Evolutionary conservation across 495 filamentous ascomycete genomes (phyloP).

Genomic region (Trichodelitschia bisporula): DNA sequence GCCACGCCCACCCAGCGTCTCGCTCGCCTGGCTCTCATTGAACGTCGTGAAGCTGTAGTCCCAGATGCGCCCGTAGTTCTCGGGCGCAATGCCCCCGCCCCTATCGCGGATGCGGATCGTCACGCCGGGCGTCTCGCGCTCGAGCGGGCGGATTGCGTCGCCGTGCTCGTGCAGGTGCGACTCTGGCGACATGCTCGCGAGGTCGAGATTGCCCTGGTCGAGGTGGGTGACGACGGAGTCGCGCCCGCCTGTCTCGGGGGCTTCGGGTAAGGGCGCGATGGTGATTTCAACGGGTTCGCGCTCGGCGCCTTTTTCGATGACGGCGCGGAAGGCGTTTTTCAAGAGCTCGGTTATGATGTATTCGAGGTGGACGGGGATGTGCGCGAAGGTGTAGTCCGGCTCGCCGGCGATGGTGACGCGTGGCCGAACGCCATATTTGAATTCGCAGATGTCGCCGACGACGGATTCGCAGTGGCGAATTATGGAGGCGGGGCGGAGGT

Average conservation of each 20-base stretch:
- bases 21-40: slow-evolving; percentile 33
- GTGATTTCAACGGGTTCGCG: slow-evolving; percentile 72
- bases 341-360: slow-evolving; percentile 92
- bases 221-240: slow-evolving; percentile 6
- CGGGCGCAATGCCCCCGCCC: slow-evolving; percentile 75
- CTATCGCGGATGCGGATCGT: slow-evolving; percentile 88
- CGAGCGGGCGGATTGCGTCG: slow-evolving; percentile 24
- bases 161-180: slow-evolving; percentile 2
- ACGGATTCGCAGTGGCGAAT: slow-evolving; percentile 65
- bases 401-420: slow-evolving; percentile 60
- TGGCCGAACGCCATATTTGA: slow-evolving; percentile 81
- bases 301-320: slow-evolving; percentile 56
- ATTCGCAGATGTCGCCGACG: slow-evolving; percentile 86
- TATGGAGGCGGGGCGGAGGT: slow-evolving; percentile 54
- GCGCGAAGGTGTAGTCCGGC: slow-evolving; percentile 58
- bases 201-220: slow-evolving; percentile 16
- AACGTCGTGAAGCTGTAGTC: slow-evolving; percentile 93
- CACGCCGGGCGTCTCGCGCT: slow-evolving; percentile 47
- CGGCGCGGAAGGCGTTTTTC: slow-evolving; percentile 90
- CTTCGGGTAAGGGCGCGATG: slow-evolving; percentile 62
- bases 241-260: slow-evolving; percentile 8
- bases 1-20: slow-evolving; percentile 6
- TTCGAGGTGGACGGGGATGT: slow-evolving; percentile 84
- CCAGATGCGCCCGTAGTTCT: slow-evolving; percentile 71
- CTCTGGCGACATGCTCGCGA: too few relatives aligned